Evolutionary conservation across 441 rosid species (phyloP).

Genomic region (Populus hybrid): DNA sequence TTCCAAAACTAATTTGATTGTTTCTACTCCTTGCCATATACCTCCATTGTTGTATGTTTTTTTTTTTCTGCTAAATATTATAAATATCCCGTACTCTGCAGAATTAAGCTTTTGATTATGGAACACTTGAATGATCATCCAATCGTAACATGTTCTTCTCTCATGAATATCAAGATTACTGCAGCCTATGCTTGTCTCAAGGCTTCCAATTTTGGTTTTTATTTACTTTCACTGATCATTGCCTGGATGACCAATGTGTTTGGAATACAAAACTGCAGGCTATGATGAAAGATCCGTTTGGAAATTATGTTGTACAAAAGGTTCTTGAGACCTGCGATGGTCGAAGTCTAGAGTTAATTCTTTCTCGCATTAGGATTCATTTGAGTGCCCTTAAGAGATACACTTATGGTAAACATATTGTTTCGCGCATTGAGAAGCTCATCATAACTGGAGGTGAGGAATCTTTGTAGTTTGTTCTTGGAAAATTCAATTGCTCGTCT

Average conservation of each 20-base stretch:
- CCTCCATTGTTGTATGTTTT: neutral
- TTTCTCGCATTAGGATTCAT: constrained; percentile 84
- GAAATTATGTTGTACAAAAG: constrained; percentile 95
- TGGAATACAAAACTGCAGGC: constrained; percentile 50
- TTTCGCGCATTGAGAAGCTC: constrained; percentile 90
- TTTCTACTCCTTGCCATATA: neutral
- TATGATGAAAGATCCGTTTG: constrained; percentile 97
- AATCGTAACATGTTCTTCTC: neutral
- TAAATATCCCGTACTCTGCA: too few species aligned
- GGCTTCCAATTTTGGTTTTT: neutral
- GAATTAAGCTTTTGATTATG: too few species aligned
- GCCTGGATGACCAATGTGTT: constrained; percentile 5
- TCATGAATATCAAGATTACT: neutral
- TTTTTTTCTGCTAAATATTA: too few species aligned
- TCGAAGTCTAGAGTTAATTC: constrained; percentile 67
- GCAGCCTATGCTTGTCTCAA: neutral
- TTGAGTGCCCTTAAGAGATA: constrained; percentile 77
- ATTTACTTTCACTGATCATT: neutral
- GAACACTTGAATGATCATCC: neutral
- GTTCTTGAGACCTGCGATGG: constrained; percentile 91
- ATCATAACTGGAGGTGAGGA: constrained; percentile 79
- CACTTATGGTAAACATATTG: constrained; percentile 93
- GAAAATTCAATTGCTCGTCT: neutral
- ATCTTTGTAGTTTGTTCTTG: neutral
- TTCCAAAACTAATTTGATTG: neutral